These are phyloP conservation scores for Zelopaecilomyces penicillatus DNA, from an alignment of 2,329 filamentous ascomycete species.

Conservation along the genomic window DNA sequence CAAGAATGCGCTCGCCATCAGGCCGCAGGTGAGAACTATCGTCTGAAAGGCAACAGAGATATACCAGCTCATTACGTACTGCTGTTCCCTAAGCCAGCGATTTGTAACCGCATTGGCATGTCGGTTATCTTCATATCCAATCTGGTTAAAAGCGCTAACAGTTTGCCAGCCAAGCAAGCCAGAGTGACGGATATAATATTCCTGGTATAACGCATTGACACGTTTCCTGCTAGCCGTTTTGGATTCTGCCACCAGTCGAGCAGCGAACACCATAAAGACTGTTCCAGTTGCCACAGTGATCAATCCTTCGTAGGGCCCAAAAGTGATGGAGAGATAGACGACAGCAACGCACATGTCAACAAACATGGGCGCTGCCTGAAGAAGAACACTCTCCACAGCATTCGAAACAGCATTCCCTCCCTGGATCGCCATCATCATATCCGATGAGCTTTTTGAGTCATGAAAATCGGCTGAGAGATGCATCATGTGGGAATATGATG, in stretches of 20 bases:
- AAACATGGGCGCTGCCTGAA: slow-evolving; percentile 51
- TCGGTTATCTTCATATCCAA: slow-evolving; percentile 46
- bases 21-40: slow-evolving; percentile 58
- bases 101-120: slow-evolving; percentile 42
- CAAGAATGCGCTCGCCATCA: slow-evolving; percentile 54
- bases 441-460: slow-evolving; percentile 51
- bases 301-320: slow-evolving; percentile 54
- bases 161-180: slow-evolving; percentile 53
- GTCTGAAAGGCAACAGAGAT: slow-evolving; percentile 49
- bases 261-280: slow-evolving; percentile 47
- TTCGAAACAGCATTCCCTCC: slow-evolving; percentile 46
- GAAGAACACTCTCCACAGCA: slow-evolving; percentile 49
- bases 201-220: slow-evolving; percentile 45
- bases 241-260: slow-evolving; percentile 41
- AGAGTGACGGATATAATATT: slow-evolving; percentile 46
- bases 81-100: slow-evolving; percentile 29
- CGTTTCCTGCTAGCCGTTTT: slow-evolving; percentile 41
- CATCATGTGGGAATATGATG: slow-evolving; percentile 52
- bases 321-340: slow-evolving; percentile 49
- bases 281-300: slow-evolving; percentile 52
- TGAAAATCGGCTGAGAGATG: slow-evolving; percentile 54
- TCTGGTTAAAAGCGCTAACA: slow-evolving; percentile 51
- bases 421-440: slow-evolving; percentile 49
- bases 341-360: slow-evolving; percentile 53
- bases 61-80: slow-evolving; percentile 35